Evolutionary conservation across 1,139 yeast species (phyloP).

Genomic region (Saccharomyces hybrid): DNA sequence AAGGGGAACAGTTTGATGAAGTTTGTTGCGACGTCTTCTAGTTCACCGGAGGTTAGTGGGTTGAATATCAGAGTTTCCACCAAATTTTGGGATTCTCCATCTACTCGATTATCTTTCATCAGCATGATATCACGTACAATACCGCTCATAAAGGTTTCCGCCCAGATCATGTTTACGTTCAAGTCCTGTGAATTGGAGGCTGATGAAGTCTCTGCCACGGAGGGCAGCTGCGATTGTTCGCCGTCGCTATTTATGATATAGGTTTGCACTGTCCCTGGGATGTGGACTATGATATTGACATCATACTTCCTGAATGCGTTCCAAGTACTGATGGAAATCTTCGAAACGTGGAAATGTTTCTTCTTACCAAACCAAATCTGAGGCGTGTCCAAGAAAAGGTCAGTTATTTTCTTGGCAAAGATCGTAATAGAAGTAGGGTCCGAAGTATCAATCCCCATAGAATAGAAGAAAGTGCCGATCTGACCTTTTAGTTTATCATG

Average conservation of each 20-base stretch:
- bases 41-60: constrained; percentile 50
- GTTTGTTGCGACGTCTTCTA: constrained; percentile 33
- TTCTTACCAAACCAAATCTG: constrained; percentile 71
- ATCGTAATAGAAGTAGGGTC: constrained; percentile 63
- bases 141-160: constrained; percentile 75
- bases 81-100: constrained; percentile 52
- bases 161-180: constrained; percentile 51
- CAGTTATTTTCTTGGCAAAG: constrained; percentile 71
- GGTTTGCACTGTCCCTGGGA: constrained; percentile 79
- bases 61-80: constrained; percentile 58
- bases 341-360: constrained; percentile 68
- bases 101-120: constrained; percentile 62
- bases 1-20: constrained; percentile 50
- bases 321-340: constrained; percentile 61
- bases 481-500: constrained; percentile 30
- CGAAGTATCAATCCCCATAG: constrained; percentile 57
- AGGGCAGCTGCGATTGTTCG: constrained; percentile 32
- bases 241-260: constrained; percentile 52
- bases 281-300: constrained; percentile 63
- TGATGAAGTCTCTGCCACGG: background rate
- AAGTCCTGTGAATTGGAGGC: constrained; percentile 11
- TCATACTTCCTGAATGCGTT: constrained; percentile 74
- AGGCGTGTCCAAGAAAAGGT: constrained; percentile 50
- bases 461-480: constrained; percentile 37
- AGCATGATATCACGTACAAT: constrained; percentile 68